Evolutionary conservation across 371 early-diverging fungal genomes (phyloP), one percentile per base, ranked within the genome.

Genomic region (Mucor piriformis): DNA sequence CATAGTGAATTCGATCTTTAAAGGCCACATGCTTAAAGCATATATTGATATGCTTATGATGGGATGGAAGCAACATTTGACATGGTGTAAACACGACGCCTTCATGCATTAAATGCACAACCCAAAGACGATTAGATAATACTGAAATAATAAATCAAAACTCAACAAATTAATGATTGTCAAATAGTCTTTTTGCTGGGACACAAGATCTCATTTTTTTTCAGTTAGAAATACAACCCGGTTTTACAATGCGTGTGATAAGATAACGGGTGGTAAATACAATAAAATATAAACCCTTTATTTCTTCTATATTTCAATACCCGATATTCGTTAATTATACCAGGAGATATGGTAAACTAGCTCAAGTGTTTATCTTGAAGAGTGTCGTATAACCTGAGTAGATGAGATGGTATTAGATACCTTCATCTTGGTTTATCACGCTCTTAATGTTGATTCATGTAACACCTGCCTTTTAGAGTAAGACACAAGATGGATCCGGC

Each of bases 191-290:
- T 13, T 13, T 38, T 38, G 40, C 24, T 18, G 38, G 50, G 21
- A 49, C 54, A 61, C 55, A 61, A 54, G 61, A 61, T 61, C 54
- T 61, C 46, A 25, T 33, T 25, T 42, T 32, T 51, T 21, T 13
- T 29, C 16, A 18, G 20, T 13, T 38, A 38, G 21, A 54, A 32
- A 34, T 13, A 25, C 27, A 37, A 37, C 49, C 57, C 57, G 57
- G 57, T 48, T 27, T 32, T 18, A 11, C 23, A 57, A 34, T 25
- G 25, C 16, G 27, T 18, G 18, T 61, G 62, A 61, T 61, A 61
- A 61, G 62, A 61, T 61, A 61, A 61, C 62, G 62, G 62, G 56
- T 61, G 58, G 40, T 13, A 51, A 38, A 40, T 42, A 53, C 38
- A 40, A 53, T 43, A 21, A 43, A 43, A 43, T 16, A 43, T 18